phyloP scores from a whole-genome alignment of 306 rosid genomes.

The Potentilla sterilis region DNA sequence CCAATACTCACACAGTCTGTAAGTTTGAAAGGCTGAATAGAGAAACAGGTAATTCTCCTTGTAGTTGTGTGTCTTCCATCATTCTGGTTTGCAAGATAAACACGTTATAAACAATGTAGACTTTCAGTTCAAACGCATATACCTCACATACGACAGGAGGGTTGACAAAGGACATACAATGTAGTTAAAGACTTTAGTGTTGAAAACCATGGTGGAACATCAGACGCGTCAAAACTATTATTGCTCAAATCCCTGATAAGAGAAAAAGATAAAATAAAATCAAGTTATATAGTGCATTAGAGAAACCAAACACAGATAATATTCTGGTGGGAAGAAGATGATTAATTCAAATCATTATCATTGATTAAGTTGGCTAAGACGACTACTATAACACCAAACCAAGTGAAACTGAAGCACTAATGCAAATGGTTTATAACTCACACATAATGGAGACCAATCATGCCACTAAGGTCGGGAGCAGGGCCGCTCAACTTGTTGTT shows the following conservation, averaged over 20 bases:
- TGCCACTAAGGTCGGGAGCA: conserved; percentile 47
- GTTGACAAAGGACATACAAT: conserved; percentile 43
- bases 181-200: conserved; percentile 45
- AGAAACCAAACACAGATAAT: neutral
- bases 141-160: neutral
- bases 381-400: no score
- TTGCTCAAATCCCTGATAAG: conserved; percentile 53
- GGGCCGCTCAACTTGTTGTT: conserved; percentile 54
- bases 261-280: neutral
- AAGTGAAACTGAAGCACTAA: neutral
- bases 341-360: no score
- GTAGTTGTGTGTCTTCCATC: conserved; percentile 46
- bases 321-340: neutral
- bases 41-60: conserved; percentile 45
- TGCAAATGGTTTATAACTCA: conserved; percentile 23
- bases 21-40: conserved; percentile 45
- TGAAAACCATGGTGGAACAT: conserved; percentile 48
- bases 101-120: neutral
- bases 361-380: no score
- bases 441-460: conserved; percentile 45
- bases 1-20: conserved; percentile 56
- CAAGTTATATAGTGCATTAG: neutral
- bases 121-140: neutral
- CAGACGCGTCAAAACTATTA: conserved; percentile 42
- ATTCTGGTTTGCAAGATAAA: conserved; percentile 31